Percentiles rank a stretch among this genome's conserved stretches.
phyloP scores from a whole-genome alignment of 805 yeast species.

The Kluyveromyces dobzhanskii region DNA sequence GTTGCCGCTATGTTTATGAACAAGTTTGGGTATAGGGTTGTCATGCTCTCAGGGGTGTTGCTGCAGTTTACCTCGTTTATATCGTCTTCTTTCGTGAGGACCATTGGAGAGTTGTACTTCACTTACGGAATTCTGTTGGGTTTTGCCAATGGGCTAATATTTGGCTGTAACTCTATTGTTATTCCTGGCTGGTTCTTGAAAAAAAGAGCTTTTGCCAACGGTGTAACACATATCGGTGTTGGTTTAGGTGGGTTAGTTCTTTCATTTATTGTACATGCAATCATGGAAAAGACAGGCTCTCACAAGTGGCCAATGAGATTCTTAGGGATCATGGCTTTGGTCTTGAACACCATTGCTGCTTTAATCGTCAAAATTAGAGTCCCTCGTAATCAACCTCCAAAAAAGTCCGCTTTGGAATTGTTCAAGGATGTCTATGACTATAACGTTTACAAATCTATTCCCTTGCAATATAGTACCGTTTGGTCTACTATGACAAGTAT shows the following conservation, averaged over 20 bases:
- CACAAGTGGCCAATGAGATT: slow-evolving; percentile 42
- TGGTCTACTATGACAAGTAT: slow-evolving; percentile 33
- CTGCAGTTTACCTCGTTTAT: slow-evolving; percentile 47
- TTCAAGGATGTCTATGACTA: slow-evolving; percentile 31
- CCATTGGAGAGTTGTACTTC: slow-evolving; percentile 55
- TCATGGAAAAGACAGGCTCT: slow-evolving; percentile 36
- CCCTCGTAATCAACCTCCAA: slow-evolving; percentile 23
- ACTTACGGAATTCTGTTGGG: slow-evolving; percentile 65
- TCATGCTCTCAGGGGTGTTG: slow-evolving; percentile 42
- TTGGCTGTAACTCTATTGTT: slow-evolving; percentile 49
- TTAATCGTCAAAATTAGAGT: slow-evolving; percentile 39
- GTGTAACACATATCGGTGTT: slow-evolving; percentile 41
- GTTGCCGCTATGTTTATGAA: slow-evolving; percentile 40
- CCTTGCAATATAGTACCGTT: slow-evolving; percentile 27
- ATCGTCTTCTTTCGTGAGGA: slow-evolving; percentile 50
- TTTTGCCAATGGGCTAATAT: slow-evolving; percentile 41
- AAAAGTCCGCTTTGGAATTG: slow-evolving; percentile 19
- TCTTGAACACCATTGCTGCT: slow-evolving; percentile 33
- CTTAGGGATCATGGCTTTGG: slow-evolving; percentile 33
- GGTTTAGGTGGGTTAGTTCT: slow-evolving; percentile 44
- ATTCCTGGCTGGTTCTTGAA: slow-evolving; percentile 66
- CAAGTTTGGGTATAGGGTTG: slow-evolving; percentile 40
- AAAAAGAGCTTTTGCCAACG: slow-evolving; percentile 48
- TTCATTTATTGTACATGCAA: slow-evolving; percentile 34
- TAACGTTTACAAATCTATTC: slow-evolving; percentile 24